Evolutionary conservation across 371 early-diverging fungal species (phyloP).

Genomic region (Batrachochytrium dendrobatidis): DNA sequence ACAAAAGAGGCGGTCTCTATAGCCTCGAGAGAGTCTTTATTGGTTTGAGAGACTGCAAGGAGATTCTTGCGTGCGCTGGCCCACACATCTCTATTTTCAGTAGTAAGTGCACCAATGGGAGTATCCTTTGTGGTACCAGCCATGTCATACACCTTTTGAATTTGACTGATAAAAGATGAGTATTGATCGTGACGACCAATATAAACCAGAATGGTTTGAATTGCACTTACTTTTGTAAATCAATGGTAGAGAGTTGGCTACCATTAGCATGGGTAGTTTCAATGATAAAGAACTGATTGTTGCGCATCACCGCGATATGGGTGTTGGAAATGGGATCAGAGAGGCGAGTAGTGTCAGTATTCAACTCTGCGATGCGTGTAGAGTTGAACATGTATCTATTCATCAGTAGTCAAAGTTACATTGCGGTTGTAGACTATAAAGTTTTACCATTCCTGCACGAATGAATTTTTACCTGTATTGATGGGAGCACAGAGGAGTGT

Average conservation of each 20-base stretch:
- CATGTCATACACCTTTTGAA: conserved; percentile 61
- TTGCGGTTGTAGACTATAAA: no score
- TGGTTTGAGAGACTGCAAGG: conserved; percentile 58
- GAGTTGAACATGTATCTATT: conserved; percentile 88
- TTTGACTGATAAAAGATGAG: conserved; percentile 37
- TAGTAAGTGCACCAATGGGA: conserved; percentile 80
- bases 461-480: conserved; percentile 90
- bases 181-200: background rate
- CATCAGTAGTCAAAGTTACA: no score
- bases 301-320: conserved; percentile 79
- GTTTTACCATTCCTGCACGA: conserved; percentile 82
- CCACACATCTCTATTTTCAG: conserved; percentile 92
- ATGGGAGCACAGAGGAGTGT: conserved; percentile 76
- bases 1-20: conserved; percentile 80
- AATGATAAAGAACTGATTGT: conserved; percentile 82
- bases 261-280: conserved; percentile 66
- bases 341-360: conserved; percentile 67
- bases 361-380: conserved; percentile 81
- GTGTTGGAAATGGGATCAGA: conserved; percentile 70
- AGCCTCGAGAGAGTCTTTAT: conserved; percentile 61
- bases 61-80: conserved; percentile 64
- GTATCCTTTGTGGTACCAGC: conserved; percentile 65
- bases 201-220: conserved; percentile 7
- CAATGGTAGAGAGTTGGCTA: conserved; percentile 69
- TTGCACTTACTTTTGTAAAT: background rate